Evolutionary conservation across 2,329 filamentous ascomycete genomes (phyloP), one percentile per base, ranked within the genome.

Genomic region (Fusarium nanum): DNA sequence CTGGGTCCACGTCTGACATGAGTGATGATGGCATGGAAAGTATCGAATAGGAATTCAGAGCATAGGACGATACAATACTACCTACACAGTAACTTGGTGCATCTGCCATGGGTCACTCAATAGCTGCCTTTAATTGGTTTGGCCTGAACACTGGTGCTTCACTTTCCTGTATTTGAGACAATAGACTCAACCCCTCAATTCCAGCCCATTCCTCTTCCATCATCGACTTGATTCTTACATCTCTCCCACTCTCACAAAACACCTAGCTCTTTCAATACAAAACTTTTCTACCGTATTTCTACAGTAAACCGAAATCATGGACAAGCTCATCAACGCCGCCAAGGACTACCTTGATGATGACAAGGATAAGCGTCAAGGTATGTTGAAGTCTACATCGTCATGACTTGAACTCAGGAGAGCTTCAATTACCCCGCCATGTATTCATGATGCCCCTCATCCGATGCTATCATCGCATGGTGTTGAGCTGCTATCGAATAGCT

Each of bases 271-370:
- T 42, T 37, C 34, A 48, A 55, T 14, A 28, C 44, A 48, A 27
- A 28, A 13, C 8, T 16, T n/a, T 40, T 44, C 5, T 20, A 11
- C 34, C 18, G 22, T 25, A 7, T 23, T 23, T 28, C 27, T 18
- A 30, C 25, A 18, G 8, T 22, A 64, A 56, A 30, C 27, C 58
- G 44, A 49, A 70, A 76, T 28, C 52, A 83, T 83, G 81, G 80
- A 83, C 44, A 80, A 78, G 58, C 61, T 83, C 63, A 63, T 82
- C 67, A 79, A 68, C 72, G 76, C 75, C 22, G 81, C 79, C 57
- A 81, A 80, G 72, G 78, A 81, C 41, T 80, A 77, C 25, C 78
- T 82, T 59, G 73, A 76, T 59, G 72, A 76, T 42, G 70, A 73
- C 61, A 74, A 78, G 65, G 63, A 75, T 52, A 74, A 77, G 61